Evolutionary conservation across 1,284 basidiomycete species (phyloP).

Genomic region (Boletus sp.): DNA sequence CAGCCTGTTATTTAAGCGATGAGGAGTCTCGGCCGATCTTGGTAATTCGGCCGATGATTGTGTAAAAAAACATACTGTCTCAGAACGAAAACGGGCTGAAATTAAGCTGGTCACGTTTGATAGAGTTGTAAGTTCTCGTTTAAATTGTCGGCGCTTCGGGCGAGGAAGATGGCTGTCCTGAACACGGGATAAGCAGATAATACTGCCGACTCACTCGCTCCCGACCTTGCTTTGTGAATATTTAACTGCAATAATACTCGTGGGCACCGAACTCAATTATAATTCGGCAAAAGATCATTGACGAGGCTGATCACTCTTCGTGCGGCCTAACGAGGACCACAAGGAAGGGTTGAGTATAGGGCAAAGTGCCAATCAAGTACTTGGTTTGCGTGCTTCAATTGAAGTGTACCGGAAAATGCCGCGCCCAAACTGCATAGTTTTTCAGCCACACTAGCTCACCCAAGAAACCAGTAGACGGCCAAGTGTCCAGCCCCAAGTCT

Average conservation of each 20-base stretch:
- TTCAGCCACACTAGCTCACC: conserved; percentile 38
- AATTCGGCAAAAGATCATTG: not conserved
- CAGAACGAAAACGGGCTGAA: not conserved
- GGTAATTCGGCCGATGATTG: conserved; percentile 20
- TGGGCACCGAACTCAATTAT: not conserved
- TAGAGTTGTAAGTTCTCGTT: not conserved
- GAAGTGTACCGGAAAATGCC: conserved; percentile 22
- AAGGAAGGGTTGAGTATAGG: not conserved
- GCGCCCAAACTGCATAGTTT: conserved; percentile 39
- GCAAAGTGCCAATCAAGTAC: not conserved
- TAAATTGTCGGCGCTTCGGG: not conserved
- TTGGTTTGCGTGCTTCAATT: not conserved
- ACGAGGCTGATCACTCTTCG: not conserved
- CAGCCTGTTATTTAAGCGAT: not conserved
- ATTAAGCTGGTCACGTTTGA: not conserved
- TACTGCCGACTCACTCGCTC: too few species aligned
- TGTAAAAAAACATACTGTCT: not conserved
- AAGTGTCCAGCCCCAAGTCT: conserved; percentile 18
- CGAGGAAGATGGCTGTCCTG: not conserved
- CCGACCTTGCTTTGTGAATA: too few species aligned
- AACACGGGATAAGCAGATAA: not conserved
- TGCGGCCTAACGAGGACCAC: not conserved
- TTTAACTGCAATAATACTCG: too few species aligned
- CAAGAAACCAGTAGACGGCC: not conserved
- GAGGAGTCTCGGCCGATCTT: conserved; percentile 21